Base-by-base conservation (phyloP, 331 rosid species). In the Cydonia oblonga region DNA sequence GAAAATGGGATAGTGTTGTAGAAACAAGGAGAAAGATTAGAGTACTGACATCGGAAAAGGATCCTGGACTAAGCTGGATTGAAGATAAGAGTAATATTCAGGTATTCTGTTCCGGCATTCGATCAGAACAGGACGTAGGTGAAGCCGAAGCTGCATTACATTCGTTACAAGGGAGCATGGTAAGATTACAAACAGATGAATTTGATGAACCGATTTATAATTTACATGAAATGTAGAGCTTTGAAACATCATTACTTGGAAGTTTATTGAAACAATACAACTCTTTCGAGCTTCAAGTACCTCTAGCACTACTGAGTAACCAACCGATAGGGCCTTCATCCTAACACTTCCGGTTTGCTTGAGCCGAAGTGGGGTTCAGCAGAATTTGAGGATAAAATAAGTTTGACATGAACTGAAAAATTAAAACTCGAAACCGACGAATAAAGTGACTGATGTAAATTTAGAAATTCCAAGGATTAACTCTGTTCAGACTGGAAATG, bases 11-110 rank as follows among this genome's bases (percentile, higher is more conserved):
- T 29, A 73, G 78, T 64, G 96, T 90, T 75, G 86, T 82, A 11
- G 79, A 87, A 72, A 87, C 81, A 77, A 90, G 98, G 74, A 82
- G 76, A 75, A 89, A 87, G 59, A 83, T 89, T 67, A 87, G 35
- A 42, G 89, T 66, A 52, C 44, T 82, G 81, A 78, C 40, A 72
- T 22, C 80, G 58, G 88, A 80, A 44, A 90, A 87, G 77, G 86
- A 82, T 76, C 90, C 93, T 19, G 97, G 93, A 61, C 71, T 90
- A 16, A 93, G 98, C 70, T 90, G 98, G 98, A 81, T 89, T 59
- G 98, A 90, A 78, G 82, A 83, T 70, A 81, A 82, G 77, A 83
- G 42, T 20, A 81, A 79, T 73, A 70, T 90, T 72, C 89, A 79
- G 64, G 86, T 82, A 46, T 92, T 92, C 81, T 65, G 82, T 75